phyloP scores from a whole-genome alignment of 257 asterid genomes.

The Solanum neorickii region DNA sequence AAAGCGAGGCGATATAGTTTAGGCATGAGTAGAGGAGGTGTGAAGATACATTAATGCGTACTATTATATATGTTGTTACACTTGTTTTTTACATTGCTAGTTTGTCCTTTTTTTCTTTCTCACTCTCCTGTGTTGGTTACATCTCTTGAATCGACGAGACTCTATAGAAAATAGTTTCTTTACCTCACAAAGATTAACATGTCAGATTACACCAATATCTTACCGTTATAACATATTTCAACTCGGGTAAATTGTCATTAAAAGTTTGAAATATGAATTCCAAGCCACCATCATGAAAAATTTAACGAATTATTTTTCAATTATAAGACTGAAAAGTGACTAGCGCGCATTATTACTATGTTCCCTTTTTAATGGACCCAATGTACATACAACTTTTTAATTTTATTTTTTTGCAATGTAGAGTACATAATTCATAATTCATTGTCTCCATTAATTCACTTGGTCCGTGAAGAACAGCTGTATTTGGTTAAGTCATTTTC shows the following conservation, averaged over 20 bases:
- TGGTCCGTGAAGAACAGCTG: slow-evolving; percentile 10
- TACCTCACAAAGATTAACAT: accelerated
- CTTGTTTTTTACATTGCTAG: background rate
- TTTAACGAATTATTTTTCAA: background rate
- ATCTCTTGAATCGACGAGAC: background rate
- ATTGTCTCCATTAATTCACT: slow-evolving; percentile 6
- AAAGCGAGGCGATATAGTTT: background rate
- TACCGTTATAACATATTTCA: background rate
- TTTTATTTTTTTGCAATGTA: background rate
- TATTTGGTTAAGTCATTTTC: slow-evolving; percentile 29
- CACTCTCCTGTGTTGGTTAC: background rate
- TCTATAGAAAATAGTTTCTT: background rate
- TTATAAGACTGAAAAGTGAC: background rate
- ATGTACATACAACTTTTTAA: background rate
- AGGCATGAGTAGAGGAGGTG: no score
- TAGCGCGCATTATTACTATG: background rate
- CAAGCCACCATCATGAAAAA: no score
- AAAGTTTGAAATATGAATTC: background rate
- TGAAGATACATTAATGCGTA: background rate
- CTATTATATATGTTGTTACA: background rate
- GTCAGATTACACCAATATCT: accelerated
- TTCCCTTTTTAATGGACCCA: slow-evolving; percentile 15
- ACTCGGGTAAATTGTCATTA: background rate
- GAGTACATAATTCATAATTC: background rate
- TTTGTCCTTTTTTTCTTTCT: background rate